Percentiles rank a stretch among this genome's conserved stretches.
phyloP scores from a whole-genome alignment of 805 yeast genomes.

The Wickerhamomyces hampshirensis region DNA sequence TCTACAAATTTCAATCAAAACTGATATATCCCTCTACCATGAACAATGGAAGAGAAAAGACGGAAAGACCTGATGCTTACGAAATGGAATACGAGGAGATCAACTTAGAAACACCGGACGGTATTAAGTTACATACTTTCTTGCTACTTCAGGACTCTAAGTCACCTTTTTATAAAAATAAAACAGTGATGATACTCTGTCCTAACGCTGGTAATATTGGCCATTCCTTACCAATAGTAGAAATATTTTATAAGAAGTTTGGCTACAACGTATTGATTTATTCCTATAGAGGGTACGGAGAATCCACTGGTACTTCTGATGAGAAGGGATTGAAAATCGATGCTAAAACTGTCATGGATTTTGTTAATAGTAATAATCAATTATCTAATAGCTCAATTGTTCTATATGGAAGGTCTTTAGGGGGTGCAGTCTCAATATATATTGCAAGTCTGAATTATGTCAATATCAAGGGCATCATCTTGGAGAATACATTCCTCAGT shows the following conservation, averaged over 20 bases:
- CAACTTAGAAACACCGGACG: conserved; percentile 61
- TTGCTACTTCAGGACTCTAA: conserved; percentile 46
- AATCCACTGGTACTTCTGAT: conserved; percentile 67
- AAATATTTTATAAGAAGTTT: conserved; percentile 55
- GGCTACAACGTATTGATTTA: conserved; percentile 77
- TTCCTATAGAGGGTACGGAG: conserved; percentile 90
- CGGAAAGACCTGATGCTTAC: conserved; percentile 72
- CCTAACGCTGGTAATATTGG: conserved; percentile 98
- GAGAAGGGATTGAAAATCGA: conserved; percentile 81
- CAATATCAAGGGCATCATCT: conserved; percentile 55
- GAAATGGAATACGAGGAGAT: conserved; percentile 63
- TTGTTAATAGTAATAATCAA: conserved; percentile 48
- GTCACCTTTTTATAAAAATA: conserved; percentile 39
- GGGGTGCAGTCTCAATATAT: conserved; percentile 92
- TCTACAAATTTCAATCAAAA: conserved; percentile 57
- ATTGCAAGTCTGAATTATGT: conserved; percentile 57
- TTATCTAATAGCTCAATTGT: conserved; percentile 50
- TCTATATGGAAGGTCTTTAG: conserved; percentile 84
- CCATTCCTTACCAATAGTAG: conserved; percentile 76
- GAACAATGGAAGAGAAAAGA: conserved; percentile 64
- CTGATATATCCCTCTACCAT: conserved; percentile 82
- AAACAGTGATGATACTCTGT: conserved; percentile 71
- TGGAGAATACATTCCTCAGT: conserved; percentile 84
- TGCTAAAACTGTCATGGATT: conserved; percentile 66
- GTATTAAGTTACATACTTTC: conserved; percentile 61